phyloP scores from a whole-genome alignment of 495 filamentous ascomycete species.

The Penicillium lividum region DNA sequence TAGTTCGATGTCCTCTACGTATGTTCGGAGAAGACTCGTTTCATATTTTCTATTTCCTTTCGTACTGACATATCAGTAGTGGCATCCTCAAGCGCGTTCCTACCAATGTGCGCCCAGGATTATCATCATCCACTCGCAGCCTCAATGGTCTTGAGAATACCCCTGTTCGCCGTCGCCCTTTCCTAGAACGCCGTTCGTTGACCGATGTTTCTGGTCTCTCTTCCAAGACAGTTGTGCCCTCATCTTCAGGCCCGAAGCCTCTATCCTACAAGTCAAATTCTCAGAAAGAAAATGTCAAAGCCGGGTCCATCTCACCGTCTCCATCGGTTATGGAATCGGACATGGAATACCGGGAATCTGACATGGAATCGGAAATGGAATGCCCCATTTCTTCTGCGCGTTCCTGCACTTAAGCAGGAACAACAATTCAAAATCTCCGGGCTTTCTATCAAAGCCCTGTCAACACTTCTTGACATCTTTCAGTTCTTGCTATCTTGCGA shows the following conservation, averaged over 20 bases:
- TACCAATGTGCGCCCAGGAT: slow-evolving; percentile 31
- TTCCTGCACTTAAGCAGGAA: slow-evolving; percentile 15
- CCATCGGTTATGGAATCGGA: slow-evolving; percentile 31
- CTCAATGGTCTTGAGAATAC: slow-evolving; percentile 34
- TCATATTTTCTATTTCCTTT: background rate
- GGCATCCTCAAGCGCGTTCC: background rate
- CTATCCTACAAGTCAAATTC: slow-evolving; percentile 33
- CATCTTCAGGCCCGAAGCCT: slow-evolving; percentile 25
- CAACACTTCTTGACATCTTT: background rate
- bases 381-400: slow-evolving; percentile 25
- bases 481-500: background rate
- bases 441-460: background rate
- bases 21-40: slow-evolving; percentile 21
- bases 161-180: slow-evolving; percentile 28
- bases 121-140: slow-evolving; percentile 31
- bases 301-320: slow-evolving; percentile 37
- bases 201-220: slow-evolving; percentile 35
- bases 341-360: no score
- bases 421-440: background rate
- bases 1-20: slow-evolving; percentile 51
- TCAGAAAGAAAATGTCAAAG: slow-evolving; percentile 37
- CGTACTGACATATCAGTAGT: background rate
- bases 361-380: slow-evolving; percentile 36
- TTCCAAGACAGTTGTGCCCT: slow-evolving; percentile 34
- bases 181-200: slow-evolving; percentile 29